Conservation (phyloP, 345 rosid genomes). For the Trapa incisa region DNA sequence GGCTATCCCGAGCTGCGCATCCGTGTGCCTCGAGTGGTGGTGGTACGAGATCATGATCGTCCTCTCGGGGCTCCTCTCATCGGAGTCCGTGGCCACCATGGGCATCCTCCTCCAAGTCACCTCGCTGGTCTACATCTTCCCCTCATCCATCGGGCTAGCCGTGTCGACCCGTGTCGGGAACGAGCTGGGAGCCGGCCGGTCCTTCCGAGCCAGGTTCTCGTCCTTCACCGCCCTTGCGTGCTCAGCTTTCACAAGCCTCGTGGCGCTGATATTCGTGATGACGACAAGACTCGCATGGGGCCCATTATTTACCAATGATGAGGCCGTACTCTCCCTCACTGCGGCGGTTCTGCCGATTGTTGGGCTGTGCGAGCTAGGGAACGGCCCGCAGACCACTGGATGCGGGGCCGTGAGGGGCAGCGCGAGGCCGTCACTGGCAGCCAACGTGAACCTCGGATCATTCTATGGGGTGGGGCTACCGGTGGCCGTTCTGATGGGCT, state of each 20-base stretch:
- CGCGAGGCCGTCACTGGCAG: slow-evolving; percentile 39
- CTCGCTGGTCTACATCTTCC: slow-evolving; percentile 39
- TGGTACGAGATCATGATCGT: slow-evolving; percentile 55
- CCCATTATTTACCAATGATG: slow-evolving; percentile 25
- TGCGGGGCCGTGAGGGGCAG: slow-evolving; percentile 46
- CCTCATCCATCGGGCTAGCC: slow-evolving; percentile 29
- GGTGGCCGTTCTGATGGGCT: slow-evolving; percentile 26
- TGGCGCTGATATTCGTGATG: slow-evolving; percentile 25
- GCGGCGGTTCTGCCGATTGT: slow-evolving; percentile 31
- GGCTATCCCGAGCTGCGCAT: slow-evolving; percentile 37
- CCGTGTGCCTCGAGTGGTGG: slow-evolving; percentile 58
- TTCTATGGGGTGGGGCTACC: slow-evolving; percentile 49
- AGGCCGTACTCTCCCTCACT: slow-evolving; percentile 27
- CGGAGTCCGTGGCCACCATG: slow-evolving; percentile 41
- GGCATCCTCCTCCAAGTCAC: slow-evolving; percentile 44
- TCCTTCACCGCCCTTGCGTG: slow-evolving; percentile 24
- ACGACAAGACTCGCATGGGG: slow-evolving; percentile 37
- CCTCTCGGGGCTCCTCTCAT: slow-evolving; percentile 26
- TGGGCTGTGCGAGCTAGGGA: slow-evolving; percentile 45
- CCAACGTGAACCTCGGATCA: slow-evolving; percentile 29
- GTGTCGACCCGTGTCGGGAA: slow-evolving; percentile 42
- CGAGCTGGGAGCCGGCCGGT: slow-evolving; percentile 31
- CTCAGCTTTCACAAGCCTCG: slow-evolving; percentile 20
- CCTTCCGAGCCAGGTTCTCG: slow-evolving; percentile 22
- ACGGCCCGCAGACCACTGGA: slow-evolving; percentile 46